Percentiles rank a stretch among this genome's conserved stretches.
These are phyloP conservation scores for Candida sp. DNA, from an alignment of 1,139 yeast genomes.

Conservation along the genomic window DNA sequence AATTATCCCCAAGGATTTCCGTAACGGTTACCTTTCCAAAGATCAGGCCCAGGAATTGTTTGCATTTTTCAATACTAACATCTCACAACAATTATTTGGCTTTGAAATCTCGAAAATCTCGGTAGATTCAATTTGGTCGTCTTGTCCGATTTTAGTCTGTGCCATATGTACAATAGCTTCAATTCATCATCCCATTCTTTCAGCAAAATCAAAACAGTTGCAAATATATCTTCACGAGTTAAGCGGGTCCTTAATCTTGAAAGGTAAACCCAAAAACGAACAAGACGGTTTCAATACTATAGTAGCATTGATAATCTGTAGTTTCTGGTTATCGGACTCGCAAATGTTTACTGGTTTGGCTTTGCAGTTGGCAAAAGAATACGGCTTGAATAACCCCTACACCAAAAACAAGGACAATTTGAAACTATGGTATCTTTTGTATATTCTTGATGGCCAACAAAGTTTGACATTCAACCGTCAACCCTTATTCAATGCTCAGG, in stretches of 20 bases:
- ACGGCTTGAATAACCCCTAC: slow-evolving; percentile 43
- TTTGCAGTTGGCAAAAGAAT: slow-evolving; percentile 57
- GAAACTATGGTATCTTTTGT: slow-evolving; percentile 66
- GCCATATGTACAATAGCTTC: slow-evolving; percentile 64
- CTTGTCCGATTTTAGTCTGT: slow-evolving; percentile 58
- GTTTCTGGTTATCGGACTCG: slow-evolving; percentile 66
- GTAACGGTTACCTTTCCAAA: slow-evolving; percentile 30
- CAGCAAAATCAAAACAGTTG: slow-evolving; percentile 33
- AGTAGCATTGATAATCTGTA: slow-evolving; percentile 61
- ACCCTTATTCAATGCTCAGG: slow-evolving; percentile 49
- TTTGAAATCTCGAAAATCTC: slow-evolving; percentile 54
- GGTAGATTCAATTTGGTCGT: slow-evolving; percentile 49
- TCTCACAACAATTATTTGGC: slow-evolving; percentile 66
- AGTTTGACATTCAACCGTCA: slow-evolving; percentile 58
- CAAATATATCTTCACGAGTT: slow-evolving; percentile 42
- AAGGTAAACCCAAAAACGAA: slow-evolving; percentile 39
- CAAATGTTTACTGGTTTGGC: slow-evolving; percentile 70
- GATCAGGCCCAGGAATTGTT: slow-evolving; percentile 52
- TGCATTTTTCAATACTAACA: slow-evolving; percentile 49
- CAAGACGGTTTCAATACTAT: slow-evolving; percentile 57
- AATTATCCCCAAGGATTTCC: slow-evolving; percentile 26
- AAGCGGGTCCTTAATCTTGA: slow-evolving; percentile 44
- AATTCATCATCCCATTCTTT: slow-evolving; percentile 52
- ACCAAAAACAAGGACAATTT: slow-evolving; percentile 39
- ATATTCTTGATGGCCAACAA: slow-evolving; percentile 68